Conservation (phyloP, 1,284 basidiomycete genomes). For the Melampsora americana region DNA sequence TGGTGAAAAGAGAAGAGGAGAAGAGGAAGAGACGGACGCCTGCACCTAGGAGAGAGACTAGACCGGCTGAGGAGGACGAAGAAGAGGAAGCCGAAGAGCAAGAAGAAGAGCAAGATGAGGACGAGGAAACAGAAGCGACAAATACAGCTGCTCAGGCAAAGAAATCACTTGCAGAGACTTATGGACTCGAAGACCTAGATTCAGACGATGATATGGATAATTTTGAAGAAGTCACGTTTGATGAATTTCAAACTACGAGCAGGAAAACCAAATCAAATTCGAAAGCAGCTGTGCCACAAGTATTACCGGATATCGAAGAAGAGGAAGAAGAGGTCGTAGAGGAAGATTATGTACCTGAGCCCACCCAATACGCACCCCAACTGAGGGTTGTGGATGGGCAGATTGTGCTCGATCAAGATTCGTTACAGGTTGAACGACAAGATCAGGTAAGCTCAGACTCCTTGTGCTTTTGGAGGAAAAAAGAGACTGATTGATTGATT, state of each 20-base stretch:
- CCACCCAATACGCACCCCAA: constrained; percentile 70
- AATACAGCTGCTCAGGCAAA: not conserved
- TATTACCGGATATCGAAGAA: constrained; percentile 7
- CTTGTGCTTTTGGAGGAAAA: not conserved
- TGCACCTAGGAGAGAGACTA: not conserved
- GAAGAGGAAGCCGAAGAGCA: constrained; percentile 26
- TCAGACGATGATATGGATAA: constrained; percentile 60
- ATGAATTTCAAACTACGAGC: constrained; percentile 8
- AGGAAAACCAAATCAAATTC: not conserved
- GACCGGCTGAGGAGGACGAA: constrained; percentile 22
- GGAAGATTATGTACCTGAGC: constrained; percentile 25
- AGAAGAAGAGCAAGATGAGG: constrained; percentile 19
- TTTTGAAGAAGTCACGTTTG: constrained; percentile 61
- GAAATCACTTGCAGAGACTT: constrained; percentile 2
- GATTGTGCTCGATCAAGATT: constrained; percentile 74
- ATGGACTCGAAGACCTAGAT: constrained; percentile 27
- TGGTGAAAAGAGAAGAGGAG: constrained; percentile 14
- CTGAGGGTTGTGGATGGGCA: constrained; percentile 75
- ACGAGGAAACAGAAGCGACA: constrained; percentile 9
- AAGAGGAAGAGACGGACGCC: constrained; percentile 8
- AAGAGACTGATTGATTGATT: not conserved
- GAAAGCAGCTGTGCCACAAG: not conserved
- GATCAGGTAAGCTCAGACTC: constrained; percentile 28
- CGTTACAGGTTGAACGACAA: constrained; percentile 68
- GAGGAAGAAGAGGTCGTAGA: constrained; percentile 12